Conservation (phyloP, 257 asterid genomes). For the Solanum pinnatisectum region DNA sequence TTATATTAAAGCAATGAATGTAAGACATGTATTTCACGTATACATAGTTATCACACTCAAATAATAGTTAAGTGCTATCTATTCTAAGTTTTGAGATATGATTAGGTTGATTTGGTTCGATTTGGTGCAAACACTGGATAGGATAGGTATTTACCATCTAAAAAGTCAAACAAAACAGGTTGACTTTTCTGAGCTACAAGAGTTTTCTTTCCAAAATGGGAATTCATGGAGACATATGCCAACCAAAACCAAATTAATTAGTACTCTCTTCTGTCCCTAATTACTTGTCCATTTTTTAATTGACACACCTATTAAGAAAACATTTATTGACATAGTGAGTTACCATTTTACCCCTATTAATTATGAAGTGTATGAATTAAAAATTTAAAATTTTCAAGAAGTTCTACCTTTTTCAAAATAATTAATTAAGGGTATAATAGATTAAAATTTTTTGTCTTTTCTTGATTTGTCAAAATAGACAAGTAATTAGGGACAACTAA, state of each 20-base stretch:
- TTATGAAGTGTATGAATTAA: no score
- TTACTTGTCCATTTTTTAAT: no score
- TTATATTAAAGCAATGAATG: neutral
- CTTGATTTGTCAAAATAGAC: no score
- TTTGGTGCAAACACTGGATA: neutral
- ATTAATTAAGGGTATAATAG: no score
- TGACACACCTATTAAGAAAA: no score
- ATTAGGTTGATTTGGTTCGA: neutral
- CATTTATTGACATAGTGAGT: no score
- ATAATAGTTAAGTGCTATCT: neutral
- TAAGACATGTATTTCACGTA: neutral
- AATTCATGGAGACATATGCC: neutral
- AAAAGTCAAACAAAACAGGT: neutral
- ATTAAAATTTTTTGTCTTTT: no score
- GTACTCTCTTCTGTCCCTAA: no score
- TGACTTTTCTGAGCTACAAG: neutral
- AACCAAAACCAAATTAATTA: neutral
- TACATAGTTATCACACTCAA: neutral
- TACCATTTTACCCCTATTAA: no score
- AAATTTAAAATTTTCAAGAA: no score
- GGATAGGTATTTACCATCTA: neutral
- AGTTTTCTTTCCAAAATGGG: neutral
- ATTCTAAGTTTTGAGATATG: neutral
- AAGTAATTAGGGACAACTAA: no score
- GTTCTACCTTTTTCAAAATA: no score